Conservation (phyloP, 139 green algal genomes). For the Coccomyxa sp. region DNA sequence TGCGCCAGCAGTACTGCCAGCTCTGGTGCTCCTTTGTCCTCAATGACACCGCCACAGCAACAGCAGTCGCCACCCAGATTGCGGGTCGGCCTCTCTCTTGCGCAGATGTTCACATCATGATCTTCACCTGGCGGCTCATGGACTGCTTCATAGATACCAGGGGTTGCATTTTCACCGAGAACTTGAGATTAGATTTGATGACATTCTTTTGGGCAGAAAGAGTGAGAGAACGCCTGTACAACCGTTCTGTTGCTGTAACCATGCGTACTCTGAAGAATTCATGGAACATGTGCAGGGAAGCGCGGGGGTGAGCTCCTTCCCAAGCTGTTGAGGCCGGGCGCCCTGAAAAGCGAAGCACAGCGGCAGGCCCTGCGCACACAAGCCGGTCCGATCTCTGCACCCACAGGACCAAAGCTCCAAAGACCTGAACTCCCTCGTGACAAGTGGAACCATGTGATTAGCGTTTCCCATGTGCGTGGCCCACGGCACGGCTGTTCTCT, state of each 20-base stretch:
- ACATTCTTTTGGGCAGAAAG: too few relatives aligned
- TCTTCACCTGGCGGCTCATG: neutral
- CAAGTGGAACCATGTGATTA: neutral
- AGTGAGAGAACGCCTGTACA: too few relatives aligned
- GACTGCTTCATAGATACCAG: neutral
- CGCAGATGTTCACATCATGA: neutral
- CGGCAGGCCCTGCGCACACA: neutral
- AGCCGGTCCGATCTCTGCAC: neutral
- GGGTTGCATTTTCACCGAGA: neutral
- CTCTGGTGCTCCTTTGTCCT: constrained; percentile 57
- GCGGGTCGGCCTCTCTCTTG: neutral
- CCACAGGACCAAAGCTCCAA: too few relatives aligned
- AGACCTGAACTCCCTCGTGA: neutral
- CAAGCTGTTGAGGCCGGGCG: constrained; percentile 53
- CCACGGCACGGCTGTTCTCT: too few relatives aligned
- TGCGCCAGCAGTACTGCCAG: constrained; percentile 68
- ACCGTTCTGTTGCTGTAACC: too few relatives aligned
- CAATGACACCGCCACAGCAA: constrained; percentile 12
- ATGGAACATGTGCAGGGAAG: constrained; percentile 26
- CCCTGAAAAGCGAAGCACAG: constrained; percentile 19
- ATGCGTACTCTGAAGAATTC: too few relatives aligned
- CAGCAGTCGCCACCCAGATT: constrained; percentile 10
- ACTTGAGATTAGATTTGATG: too few relatives aligned
- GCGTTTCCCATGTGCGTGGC: too few relatives aligned
- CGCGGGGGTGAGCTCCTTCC: constrained; percentile 54